Conservation (phyloP, 495 filamentous ascomycete genomes). For the Rostrohypoxylon terebratum region DNA sequence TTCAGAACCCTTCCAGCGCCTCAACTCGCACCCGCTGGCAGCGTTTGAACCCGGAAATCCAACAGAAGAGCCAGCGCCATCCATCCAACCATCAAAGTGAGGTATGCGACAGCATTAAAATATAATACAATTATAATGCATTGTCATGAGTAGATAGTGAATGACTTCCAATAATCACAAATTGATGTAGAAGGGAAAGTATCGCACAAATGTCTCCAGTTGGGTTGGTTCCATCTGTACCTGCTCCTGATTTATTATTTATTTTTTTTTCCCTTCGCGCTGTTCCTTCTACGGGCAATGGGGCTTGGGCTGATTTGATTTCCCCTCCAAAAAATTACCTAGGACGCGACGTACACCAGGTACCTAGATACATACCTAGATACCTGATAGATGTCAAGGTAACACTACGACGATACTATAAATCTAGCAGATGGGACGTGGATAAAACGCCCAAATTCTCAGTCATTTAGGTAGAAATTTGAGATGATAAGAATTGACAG, state of each 20-base stretch:
- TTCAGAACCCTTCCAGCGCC: constrained; percentile 13
- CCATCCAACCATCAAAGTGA: neutral
- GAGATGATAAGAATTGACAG: neutral
- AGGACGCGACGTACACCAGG: constrained; percentile 20
- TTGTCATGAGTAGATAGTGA: constrained; percentile 14
- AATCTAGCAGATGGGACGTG: constrained; percentile 19
- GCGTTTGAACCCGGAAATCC: constrained; percentile 18
- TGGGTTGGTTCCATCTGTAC: constrained; percentile 42
- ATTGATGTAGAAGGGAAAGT: constrained; percentile 38
- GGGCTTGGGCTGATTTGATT: constrained; percentile 44
- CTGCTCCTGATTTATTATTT: constrained; percentile 41
- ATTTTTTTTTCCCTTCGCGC: constrained; percentile 34
- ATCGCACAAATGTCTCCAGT: constrained; percentile 32
- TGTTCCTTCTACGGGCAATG: constrained; percentile 41
- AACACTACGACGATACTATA: constrained; percentile 38
- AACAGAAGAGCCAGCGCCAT: constrained; percentile 11
- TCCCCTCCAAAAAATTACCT: constrained; percentile 27
- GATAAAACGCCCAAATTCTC: constrained; percentile 4
- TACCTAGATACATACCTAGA: neutral
- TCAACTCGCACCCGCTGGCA: neutral
- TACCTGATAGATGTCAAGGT: constrained; percentile 29
- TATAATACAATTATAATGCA: constrained; percentile 7
- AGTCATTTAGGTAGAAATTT: constrained; percentile 19
- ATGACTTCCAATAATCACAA: constrained; percentile 36
- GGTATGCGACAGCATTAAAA: neutral